phyloP scores from a whole-genome alignment of 345 rosid genomes.

The Eucalyptus curtisii region DNA sequence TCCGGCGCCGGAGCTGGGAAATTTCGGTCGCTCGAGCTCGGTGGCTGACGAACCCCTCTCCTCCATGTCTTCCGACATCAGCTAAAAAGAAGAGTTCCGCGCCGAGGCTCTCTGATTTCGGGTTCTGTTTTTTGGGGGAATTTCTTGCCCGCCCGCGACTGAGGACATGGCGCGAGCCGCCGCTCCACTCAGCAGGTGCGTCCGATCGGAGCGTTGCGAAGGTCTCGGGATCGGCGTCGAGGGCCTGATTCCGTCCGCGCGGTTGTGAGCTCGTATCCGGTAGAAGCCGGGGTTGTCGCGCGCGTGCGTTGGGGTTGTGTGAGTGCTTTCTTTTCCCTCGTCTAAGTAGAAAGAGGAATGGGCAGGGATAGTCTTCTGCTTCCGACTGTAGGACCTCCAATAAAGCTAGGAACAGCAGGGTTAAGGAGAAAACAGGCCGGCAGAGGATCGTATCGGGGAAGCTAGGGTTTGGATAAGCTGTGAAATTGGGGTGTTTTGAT shows the following conservation, averaged over 20 bases:
- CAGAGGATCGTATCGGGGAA: slow-evolving; percentile 92
- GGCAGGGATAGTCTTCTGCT: slow-evolving; percentile 61
- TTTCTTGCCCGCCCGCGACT: not conserved
- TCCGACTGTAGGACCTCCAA: slow-evolving; percentile 78
- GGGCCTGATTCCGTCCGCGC: not conserved
- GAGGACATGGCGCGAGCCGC: not conserved
- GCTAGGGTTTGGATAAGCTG: slow-evolving; percentile 31
- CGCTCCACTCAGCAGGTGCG: not conserved
- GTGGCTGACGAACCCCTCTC: not conserved
- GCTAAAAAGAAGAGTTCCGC: slow-evolving; percentile 20
- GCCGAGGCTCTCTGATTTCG: not conserved
- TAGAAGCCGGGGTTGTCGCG: not conserved
- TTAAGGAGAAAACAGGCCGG: slow-evolving; percentile 92
- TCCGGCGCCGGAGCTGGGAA: not conserved
- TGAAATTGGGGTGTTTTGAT: not conserved
- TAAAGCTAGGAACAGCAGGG: slow-evolving; percentile 27
- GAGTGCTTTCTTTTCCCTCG: not conserved
- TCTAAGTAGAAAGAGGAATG: slow-evolving; percentile 37
- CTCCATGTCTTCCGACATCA: slow-evolving; percentile 88
- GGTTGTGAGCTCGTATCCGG: not conserved
- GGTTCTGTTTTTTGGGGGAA: not conserved
- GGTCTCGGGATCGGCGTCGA: not conserved
- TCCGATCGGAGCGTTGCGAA: not conserved
- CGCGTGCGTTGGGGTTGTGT: not conserved
- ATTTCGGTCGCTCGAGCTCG: not conserved